phyloP scores from a whole-genome alignment of 345 rosid genomes.

The Aquilaria yunnanensis region DNA sequence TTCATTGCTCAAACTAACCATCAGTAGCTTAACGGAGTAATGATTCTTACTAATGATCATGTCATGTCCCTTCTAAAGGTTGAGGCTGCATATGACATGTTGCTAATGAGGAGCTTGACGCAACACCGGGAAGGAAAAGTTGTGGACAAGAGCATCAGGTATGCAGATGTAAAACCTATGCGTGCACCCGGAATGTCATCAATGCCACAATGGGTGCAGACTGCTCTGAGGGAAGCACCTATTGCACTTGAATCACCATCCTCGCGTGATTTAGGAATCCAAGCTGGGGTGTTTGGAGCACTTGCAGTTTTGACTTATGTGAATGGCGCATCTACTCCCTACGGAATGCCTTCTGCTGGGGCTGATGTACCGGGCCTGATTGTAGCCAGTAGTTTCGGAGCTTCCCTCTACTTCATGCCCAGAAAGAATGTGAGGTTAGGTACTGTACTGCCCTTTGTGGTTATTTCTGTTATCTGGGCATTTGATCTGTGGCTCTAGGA shows the following conservation, averaged over 20 bases:
- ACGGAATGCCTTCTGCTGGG: conserved; percentile 44
- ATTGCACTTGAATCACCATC: conserved; percentile 73
- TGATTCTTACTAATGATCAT: not conserved
- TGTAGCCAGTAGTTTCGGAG: conserved; percentile 82
- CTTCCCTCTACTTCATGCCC: conserved; percentile 89
- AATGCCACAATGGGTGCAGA: conserved; percentile 71
- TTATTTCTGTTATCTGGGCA: not conserved
- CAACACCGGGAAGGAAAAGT: conserved; percentile 92
- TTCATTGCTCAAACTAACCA: no score
- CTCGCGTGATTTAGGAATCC: conserved; percentile 58
- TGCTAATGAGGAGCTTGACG: conserved; percentile 89
- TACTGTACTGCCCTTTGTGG: conserved; percentile 17
- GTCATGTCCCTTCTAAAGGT: conserved; percentile 33
- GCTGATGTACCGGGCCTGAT: conserved; percentile 86
- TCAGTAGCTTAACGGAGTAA: no score
- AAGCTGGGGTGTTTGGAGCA: conserved; percentile 92
- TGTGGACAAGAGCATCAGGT: conserved; percentile 59
- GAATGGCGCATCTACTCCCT: conserved; percentile 55
- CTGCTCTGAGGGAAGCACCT: conserved; percentile 49
- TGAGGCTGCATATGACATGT: conserved; percentile 96
- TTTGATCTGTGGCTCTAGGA: not conserved
- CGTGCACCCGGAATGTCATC: conserved; percentile 41
- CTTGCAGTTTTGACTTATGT: conserved; percentile 73
- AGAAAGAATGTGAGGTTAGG: conserved; percentile 77
- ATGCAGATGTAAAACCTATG: conserved; percentile 84